Evolutionary conservation across 2,329 filamentous ascomycete genomes (phyloP).

Genomic region (Pestalotiopsis sp.): DNA sequence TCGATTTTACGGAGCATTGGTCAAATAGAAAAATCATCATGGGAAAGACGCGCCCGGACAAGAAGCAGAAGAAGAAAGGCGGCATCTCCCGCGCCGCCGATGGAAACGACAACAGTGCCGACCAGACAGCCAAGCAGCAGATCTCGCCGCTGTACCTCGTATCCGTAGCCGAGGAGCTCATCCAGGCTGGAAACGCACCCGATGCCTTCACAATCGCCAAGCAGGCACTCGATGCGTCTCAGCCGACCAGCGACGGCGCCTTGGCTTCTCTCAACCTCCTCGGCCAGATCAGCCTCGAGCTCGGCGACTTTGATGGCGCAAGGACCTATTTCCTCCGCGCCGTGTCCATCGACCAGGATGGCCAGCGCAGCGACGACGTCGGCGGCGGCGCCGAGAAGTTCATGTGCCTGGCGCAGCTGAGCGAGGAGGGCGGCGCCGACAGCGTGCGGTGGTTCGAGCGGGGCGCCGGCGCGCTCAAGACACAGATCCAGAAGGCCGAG

Average conservation of each 20-base stretch:
- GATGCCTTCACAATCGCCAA: constrained; percentile 30
- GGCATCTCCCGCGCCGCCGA: constrained; percentile 25
- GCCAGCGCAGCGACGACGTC: constrained; percentile 66
- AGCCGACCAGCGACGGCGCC: constrained; percentile 45
- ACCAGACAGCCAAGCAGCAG: constrained; percentile 22
- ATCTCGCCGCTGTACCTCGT: constrained; percentile 33
- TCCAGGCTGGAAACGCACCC: constrained; percentile 32
- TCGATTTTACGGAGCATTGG: not conserved
- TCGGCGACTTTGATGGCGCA: constrained; percentile 79
- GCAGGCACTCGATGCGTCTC: constrained; percentile 30
- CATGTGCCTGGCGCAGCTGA: constrained; percentile 90
- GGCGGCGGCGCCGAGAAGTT: constrained; percentile 94
- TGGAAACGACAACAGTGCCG: constrained; percentile 14
- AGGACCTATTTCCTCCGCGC: constrained; percentile 73
- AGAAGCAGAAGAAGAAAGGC: constrained; percentile 31
- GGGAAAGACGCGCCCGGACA: constrained; percentile 35
- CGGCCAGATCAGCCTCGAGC: constrained; percentile 80
- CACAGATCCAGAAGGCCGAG: constrained; percentile 68
- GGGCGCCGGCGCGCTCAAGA: constrained; percentile 73
- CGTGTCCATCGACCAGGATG: constrained; percentile 75
- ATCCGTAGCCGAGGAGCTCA: constrained; percentile 33
- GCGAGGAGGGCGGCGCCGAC: constrained; percentile 67
- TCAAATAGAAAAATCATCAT: constrained; percentile 17
- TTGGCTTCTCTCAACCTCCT: constrained; percentile 74
- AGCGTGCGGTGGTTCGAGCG: constrained; percentile 69